A percentile compares a stretch with the other conserved stretches of the same genome.
phyloP scores from a whole-genome alignment of 306 rosid genomes.

The Quercus dentata region DNA sequence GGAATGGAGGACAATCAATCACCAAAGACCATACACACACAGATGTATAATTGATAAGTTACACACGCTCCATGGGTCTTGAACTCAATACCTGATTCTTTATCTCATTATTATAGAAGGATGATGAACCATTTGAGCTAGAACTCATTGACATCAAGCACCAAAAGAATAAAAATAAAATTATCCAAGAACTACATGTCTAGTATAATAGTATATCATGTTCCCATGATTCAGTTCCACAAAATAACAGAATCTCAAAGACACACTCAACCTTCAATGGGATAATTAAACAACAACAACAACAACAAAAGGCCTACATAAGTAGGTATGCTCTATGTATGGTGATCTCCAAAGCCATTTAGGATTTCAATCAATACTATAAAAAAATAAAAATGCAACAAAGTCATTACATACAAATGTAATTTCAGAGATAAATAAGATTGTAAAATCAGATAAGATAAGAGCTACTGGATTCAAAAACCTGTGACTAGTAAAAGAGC shows the following conservation, averaged over 20 bases:
- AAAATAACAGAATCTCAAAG: neutral
- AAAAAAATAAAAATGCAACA: neutral
- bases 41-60: too few species aligned
- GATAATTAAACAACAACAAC: neutral
- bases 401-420: neutral
- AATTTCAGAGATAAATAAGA: neutral
- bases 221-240: neutral
- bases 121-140: too few species aligned
- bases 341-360: neutral
- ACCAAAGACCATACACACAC: neutral
- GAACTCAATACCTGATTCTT: too few species aligned
- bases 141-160: too few species aligned
- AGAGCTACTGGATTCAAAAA: constrained; percentile 4
- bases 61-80: too few species aligned
- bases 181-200: neutral
- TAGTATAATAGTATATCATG: neutral
- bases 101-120: too few species aligned
- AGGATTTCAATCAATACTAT: too few species aligned
- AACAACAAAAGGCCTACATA: neutral
- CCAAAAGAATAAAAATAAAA: neutral
- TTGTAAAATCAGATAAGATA: neutral
- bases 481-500: constrained; percentile 83
- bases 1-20: neutral
- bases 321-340: neutral
- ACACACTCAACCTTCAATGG: neutral